These are phyloP conservation scores for Podosphaera xanthii DNA, from an alignment of 2,329 filamentous ascomycete genomes.

Conservation along the genomic window DNA sequence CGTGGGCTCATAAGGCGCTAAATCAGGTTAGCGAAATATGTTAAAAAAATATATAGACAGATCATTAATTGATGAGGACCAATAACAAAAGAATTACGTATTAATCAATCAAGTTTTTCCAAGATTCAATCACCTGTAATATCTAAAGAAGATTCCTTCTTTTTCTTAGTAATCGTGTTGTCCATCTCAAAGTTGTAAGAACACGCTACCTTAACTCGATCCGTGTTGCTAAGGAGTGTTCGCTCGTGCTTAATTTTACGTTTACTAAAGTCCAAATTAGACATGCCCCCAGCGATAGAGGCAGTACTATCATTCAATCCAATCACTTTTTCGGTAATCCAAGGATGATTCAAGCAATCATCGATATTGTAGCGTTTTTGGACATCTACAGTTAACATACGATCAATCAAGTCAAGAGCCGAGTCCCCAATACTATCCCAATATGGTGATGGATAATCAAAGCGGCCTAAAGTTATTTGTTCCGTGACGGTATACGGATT, in stretches of 20 bases:
- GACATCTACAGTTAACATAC: constrained; percentile 77
- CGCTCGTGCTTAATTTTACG: constrained; percentile 63
- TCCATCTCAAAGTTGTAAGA: not conserved
- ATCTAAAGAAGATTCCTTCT: not conserved
- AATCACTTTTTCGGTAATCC: constrained; percentile 43
- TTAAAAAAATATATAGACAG: too few species aligned
- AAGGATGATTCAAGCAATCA: constrained; percentile 75
- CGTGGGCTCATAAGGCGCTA: too few species aligned
- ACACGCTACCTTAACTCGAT: constrained; percentile 40
- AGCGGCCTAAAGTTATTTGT: constrained; percentile 72
- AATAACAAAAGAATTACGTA: too few species aligned
- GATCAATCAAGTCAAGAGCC: constrained; percentile 78
- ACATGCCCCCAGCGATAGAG: constrained; percentile 71
- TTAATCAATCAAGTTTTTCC: too few species aligned
- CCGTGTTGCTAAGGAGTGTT: constrained; percentile 63
- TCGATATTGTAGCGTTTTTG: constrained; percentile 71
- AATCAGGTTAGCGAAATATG: too few species aligned
- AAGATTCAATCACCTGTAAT: too few species aligned
- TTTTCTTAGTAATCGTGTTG: not conserved
- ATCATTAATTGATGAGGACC: too few species aligned
- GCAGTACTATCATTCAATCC: constrained; percentile 70
- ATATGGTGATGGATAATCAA: constrained; percentile 90
- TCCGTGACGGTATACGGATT: constrained; percentile 73
- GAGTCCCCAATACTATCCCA: constrained; percentile 78
- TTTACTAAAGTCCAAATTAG: constrained; percentile 59